Percentiles rank a stretch among this genome's conserved stretches.
Evolutionary conservation across 2,329 filamentous ascomycete genomes (phyloP).

Genomic region (Trichoderma sp.): DNA sequence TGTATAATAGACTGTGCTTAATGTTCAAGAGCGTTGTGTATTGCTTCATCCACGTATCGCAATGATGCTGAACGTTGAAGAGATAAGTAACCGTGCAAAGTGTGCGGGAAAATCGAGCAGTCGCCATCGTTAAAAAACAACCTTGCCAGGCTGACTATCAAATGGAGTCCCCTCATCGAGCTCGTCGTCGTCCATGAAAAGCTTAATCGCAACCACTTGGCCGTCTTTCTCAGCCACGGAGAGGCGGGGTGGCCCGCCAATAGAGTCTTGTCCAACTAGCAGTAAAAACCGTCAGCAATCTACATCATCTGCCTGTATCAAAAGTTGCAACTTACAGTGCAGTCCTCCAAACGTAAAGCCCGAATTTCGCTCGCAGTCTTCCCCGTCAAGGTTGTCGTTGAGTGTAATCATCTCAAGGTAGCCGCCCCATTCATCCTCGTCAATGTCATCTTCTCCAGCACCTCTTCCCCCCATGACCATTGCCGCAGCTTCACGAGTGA

Average conservation of each 20-base stretch:
- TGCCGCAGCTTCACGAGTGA: slow-evolving; percentile 3
- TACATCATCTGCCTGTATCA: not conserved
- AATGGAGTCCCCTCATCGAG: not conserved
- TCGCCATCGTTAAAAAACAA: not conserved
- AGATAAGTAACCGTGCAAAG: not conserved
- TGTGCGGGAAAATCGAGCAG: too few relatives aligned
- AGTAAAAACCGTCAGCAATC: not conserved
- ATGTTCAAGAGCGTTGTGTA: not conserved
- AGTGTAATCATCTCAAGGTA: slow-evolving; percentile 14
- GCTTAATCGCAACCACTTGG: slow-evolving; percentile 12
- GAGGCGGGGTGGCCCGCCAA: not conserved
- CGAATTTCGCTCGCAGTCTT: not conserved
- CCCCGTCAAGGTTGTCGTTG: not conserved
- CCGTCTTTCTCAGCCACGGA: slow-evolving; percentile 20
- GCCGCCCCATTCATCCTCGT: not conserved
- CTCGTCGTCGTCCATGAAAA: not conserved
- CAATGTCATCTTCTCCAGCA: not conserved
- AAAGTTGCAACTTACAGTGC: slow-evolving; percentile 7
- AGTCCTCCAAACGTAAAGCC: slow-evolving; percentile 21
- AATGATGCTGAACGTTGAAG: not conserved
- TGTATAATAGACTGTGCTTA: not conserved
- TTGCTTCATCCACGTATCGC: not conserved
- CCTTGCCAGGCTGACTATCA: slow-evolving; percentile 8
- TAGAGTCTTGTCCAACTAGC: slow-evolving; percentile 8
- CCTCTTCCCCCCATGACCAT: not conserved